phyloP scores from a whole-genome alignment of 306 rosid genomes.

The Vigna trinervia region DNA sequence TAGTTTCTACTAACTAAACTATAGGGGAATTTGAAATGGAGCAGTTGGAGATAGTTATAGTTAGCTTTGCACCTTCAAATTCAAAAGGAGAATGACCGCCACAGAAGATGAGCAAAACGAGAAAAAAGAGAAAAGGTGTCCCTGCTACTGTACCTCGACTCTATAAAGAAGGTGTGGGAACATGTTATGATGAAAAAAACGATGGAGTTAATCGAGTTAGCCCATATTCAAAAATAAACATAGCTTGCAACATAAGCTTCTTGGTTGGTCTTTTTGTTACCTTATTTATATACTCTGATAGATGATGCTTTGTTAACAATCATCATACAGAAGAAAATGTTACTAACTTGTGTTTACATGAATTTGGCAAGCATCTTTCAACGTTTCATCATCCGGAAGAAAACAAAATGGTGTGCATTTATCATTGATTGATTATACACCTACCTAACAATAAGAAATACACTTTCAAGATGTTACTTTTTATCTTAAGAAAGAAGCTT shows the following conservation, averaged over 20 bases:
- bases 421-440: conserved; percentile 44
- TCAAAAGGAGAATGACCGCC: conserved; percentile 46
- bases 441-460: conserved; percentile 40
- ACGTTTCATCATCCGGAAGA: conserved; percentile 19
- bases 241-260: conserved; percentile 1
- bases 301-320: not conserved
- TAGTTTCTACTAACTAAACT: conserved; percentile 26
- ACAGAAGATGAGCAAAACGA: conserved; percentile 43
- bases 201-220: conserved; percentile 1
- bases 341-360: conserved; percentile 9
- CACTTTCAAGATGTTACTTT: conserved; percentile 47
- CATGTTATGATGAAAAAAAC: conserved; percentile 44
- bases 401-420: conserved; percentile 24
- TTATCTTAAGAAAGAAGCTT: conserved; percentile 47
- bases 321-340: not conserved
- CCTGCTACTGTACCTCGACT: conserved; percentile 21
- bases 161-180: conserved; percentile 34
- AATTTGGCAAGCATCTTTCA: conserved; percentile 28
- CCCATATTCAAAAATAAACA: conserved; percentile 45
- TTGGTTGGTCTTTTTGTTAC: not conserved
- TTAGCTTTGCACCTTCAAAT: conserved; percentile 52
- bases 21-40: conserved; percentile 36
- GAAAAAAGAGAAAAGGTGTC: conserved; percentile 45
- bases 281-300: not conserved
- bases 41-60: conserved; percentile 11